Evolutionary conservation across 176 grass and related monocot species (phyloP).

Genomic region (Miscanthus lutarioriparius): DNA sequence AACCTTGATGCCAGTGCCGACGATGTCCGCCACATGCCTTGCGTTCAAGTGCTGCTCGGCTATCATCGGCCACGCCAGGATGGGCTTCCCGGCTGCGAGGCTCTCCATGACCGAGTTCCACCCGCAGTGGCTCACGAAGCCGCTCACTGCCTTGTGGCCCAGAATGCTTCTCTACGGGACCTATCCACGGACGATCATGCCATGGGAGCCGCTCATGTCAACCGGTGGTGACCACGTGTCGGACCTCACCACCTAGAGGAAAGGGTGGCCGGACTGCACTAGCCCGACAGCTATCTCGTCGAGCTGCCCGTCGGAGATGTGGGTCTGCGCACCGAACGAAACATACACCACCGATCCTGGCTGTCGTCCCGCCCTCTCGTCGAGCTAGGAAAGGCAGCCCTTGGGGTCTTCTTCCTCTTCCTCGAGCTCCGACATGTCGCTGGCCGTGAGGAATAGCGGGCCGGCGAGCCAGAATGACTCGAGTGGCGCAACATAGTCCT

Average conservation of each 20-base stretch:
- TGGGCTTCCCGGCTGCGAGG: conserved; percentile 48
- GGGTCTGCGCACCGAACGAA: conserved; percentile 61
- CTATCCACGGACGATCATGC: conserved; percentile 48
- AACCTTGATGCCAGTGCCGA: conserved; percentile 44
- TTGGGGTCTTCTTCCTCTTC: too few relatives aligned
- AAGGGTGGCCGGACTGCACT: conserved; percentile 37
- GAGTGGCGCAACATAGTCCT: conserved; percentile 37
- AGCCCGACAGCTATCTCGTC: conserved; percentile 57
- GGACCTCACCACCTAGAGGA: conserved; percentile 59
- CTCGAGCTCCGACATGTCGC: too few relatives aligned
- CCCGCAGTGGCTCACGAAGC: conserved; percentile 63
- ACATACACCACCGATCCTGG: conserved; percentile 52
- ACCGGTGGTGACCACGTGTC: conserved; percentile 34
- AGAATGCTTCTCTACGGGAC: conserved; percentile 47
- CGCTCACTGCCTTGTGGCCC: conserved; percentile 34
- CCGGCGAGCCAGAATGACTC: conserved; percentile 53
- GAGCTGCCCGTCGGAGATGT: conserved; percentile 50
- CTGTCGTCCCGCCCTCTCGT: too few relatives aligned
- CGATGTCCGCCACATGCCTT: conserved; percentile 50
- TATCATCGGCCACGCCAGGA: conserved; percentile 67
- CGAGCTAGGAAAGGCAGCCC: too few relatives aligned
- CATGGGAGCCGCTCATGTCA: neutral
- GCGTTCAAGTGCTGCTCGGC: conserved; percentile 72
- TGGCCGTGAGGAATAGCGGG: conserved; percentile 30
- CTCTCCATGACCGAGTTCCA: conserved; percentile 78